Evolutionary conservation across 106 monocot genomes (phyloP), one percentile per base, ranked within the genome.

Genomic region (Allium fistulosum): DNA sequence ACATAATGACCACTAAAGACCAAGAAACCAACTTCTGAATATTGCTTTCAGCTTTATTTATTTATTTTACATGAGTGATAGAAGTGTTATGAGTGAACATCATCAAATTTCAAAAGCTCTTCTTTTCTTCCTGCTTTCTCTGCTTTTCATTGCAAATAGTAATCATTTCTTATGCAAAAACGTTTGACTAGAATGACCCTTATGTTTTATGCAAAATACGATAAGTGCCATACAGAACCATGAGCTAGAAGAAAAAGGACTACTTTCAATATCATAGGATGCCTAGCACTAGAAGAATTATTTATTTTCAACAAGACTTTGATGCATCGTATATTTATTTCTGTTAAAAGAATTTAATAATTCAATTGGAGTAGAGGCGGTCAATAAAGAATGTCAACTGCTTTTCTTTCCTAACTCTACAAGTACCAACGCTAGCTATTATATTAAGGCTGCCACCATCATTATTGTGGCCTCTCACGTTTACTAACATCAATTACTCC

Each of bases 331-430:
- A 49, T 17, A 48, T 64, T 5, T 48, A 48, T 64, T 16, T 64
- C 49, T 62, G 9, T 48, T 17, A 16, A 48, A 48, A 0, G 37
- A 1, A 14, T 11, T 7, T 46, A 13, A 48, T 49, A 64, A 64
- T 64, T 64, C 64, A 64, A 64, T 48, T 48, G 64, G 64, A 49
- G 48, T 8, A 49, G 53, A 37, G 48, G 64, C 64, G 46, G 64
- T 64, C 64, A 48, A 64, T 49, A 64, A 64, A 64, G 48, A 64
- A 64, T 64, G 64, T 64, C 48, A 64, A 15, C 64, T 49, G 15
- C 46, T 48, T 45, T 48, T 49, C 48, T 15, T 48, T 49, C 11
- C 62, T 46, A 14, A 46, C 37, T 46, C 37, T 62, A 47, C 47
- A 12, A 64, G 48, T 64, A n/a, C 64, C 64, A 64, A 48, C 64